Evolutionary conservation across 2,329 filamentous ascomycete genomes (phyloP).

Genomic region (Ophiosphaerella korrae): DNA sequence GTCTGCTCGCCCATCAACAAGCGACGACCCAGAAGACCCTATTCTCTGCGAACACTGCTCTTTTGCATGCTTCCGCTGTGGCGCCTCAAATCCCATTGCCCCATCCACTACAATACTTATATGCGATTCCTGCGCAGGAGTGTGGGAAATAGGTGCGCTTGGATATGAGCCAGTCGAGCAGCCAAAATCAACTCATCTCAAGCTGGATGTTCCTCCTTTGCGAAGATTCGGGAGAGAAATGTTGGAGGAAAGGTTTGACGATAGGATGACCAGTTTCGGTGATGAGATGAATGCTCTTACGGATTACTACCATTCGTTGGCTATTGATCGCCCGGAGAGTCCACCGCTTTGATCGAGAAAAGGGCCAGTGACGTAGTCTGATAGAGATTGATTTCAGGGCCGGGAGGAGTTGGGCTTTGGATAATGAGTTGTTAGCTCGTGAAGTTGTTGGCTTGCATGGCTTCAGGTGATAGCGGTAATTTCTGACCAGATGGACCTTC

Average conservation of each 20-base stretch:
- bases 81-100: slow-evolving; percentile 20
- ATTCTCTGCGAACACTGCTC: slow-evolving; percentile 49
- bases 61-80: slow-evolving; percentile 52
- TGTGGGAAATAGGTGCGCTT: slow-evolving; percentile 47
- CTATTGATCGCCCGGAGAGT: slow-evolving; percentile 30
- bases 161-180: slow-evolving; percentile 45
- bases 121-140: slow-evolving; percentile 39
- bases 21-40: neutral
- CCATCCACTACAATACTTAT: slow-evolving; percentile 20
- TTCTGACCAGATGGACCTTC: too few species aligned
- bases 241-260: slow-evolving; percentile 8
- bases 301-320: slow-evolving; percentile 38
- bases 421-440: too few species aligned
- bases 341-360: slow-evolving; percentile 19
- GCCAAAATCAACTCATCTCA: neutral
- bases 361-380: too few species aligned
- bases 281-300: slow-evolving; percentile 44
- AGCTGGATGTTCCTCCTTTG: slow-evolving; percentile 20
- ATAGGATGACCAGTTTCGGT: slow-evolving; percentile 28
- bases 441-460: too few species aligned
- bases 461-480: too few species aligned
- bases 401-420: too few species aligned
- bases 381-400: too few species aligned
- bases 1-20: slow-evolving; percentile 31
- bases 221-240: slow-evolving; percentile 15